These are phyloP conservation scores for Aquilaria sinensis DNA, from an alignment of 345 rosid genomes.

Conservation along the genomic window DNA sequence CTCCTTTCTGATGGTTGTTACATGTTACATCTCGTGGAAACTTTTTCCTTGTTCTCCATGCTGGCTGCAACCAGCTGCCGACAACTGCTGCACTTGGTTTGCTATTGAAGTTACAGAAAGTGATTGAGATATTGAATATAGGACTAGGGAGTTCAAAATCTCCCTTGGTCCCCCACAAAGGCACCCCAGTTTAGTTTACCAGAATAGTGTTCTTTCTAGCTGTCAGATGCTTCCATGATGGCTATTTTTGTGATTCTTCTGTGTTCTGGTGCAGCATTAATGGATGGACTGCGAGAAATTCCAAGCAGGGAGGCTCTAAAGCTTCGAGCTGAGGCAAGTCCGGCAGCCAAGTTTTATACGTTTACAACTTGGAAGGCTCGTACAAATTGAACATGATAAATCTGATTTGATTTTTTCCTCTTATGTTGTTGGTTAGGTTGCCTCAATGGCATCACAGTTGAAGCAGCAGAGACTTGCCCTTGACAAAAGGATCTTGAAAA, in stretches of 20 bases:
- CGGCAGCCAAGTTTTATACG: background rate
- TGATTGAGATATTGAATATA: too few species aligned
- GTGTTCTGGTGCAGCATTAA: constrained; percentile 45
- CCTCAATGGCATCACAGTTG: constrained; percentile 65
- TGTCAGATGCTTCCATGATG: too few species aligned
- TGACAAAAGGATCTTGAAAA: constrained; percentile 67
- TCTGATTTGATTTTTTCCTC: background rate
- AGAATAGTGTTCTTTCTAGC: too few species aligned
- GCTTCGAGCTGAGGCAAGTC: constrained; percentile 87
- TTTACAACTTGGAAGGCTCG: too few species aligned
- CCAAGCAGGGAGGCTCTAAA: constrained; percentile 89
- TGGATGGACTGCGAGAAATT: constrained; percentile 86
- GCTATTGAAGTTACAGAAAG: too few species aligned
- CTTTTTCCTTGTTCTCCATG: background rate
- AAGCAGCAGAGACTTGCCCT: constrained; percentile 48
- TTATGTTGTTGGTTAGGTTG: constrained; percentile 46
- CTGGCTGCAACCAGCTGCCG: too few species aligned
- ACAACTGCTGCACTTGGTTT: too few species aligned
- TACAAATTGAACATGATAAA: background rate
- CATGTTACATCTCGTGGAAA: too few species aligned
- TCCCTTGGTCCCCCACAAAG: background rate
- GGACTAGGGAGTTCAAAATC: too few species aligned
- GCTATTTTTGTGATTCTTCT: background rate
- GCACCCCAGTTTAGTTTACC: background rate
- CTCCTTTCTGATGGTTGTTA: too few species aligned